These are phyloP conservation scores for Botrytis paeoniae DNA, from an alignment of 2,329 filamentous ascomycete genomes.

Conservation along the genomic window DNA sequence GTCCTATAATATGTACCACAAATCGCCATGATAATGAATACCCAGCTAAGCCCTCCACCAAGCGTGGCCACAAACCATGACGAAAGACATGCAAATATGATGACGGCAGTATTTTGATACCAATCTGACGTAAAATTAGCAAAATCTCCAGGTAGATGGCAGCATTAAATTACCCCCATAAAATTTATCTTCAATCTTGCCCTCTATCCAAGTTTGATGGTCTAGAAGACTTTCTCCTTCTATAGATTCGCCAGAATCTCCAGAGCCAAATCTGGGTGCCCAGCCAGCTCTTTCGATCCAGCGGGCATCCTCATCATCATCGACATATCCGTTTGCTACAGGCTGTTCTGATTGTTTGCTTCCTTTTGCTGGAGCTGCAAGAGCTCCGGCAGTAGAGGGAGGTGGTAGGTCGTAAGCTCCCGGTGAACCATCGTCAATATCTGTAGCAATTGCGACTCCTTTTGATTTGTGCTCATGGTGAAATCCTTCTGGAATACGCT, in stretches of 20 bases:
- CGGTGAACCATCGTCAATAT: slow-evolving; percentile 68
- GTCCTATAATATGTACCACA: slow-evolving; percentile 97
- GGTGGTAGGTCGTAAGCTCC: slow-evolving; percentile 75
- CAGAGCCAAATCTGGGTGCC: slow-evolving; percentile 80
- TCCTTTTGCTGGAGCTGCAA: slow-evolving; percentile 49
- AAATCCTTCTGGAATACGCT: slow-evolving; percentile 64
- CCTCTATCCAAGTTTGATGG: slow-evolving; percentile 83
- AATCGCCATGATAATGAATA: slow-evolving; percentile 86
- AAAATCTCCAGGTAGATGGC: slow-evolving; percentile 12
- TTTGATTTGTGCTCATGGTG: slow-evolving; percentile 59
- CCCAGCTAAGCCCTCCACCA: slow-evolving; percentile 88
- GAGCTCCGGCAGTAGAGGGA: slow-evolving; percentile 66
- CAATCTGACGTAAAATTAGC: slow-evolving; percentile 61
- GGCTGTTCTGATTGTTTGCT: slow-evolving; percentile 46
- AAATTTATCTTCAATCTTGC: slow-evolving; percentile 80
- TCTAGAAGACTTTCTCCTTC: slow-evolving; percentile 72
- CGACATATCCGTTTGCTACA: slow-evolving; percentile 43
- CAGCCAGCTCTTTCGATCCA: slow-evolving; percentile 69
- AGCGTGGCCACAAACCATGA: slow-evolving; percentile 89
- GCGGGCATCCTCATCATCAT: slow-evolving; percentile 51
- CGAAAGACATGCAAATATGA: slow-evolving; percentile 84
- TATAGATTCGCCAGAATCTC: slow-evolving; percentile 44
- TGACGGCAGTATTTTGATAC: slow-evolving; percentile 96
- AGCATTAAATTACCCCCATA: slow-evolving; percentile 65
- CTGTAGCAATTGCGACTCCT: slow-evolving; percentile 70